Base-by-base conservation (phyloP, 2,329 filamentous ascomycete genomes). In the Verticillium dahliae region DNA sequence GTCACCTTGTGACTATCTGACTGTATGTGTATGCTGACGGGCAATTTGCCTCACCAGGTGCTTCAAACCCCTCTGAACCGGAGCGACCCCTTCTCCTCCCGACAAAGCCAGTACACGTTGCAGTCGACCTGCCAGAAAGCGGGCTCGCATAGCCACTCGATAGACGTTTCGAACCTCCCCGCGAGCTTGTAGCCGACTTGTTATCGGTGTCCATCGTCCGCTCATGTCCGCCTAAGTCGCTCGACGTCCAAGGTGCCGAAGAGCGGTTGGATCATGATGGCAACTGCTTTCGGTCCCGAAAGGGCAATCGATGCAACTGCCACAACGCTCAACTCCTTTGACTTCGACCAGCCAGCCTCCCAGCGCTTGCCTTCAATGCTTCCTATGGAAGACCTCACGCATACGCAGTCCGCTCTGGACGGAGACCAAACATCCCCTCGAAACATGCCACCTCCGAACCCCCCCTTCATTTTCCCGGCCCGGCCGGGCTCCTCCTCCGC, bases 401-500 rank as follows among this genome's bases (percentile, higher is more conserved):
- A 50, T 22, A 15, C 57, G 27, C 27, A 45, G 5, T 10, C 27
- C 18, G 22, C 9, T 18, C 41, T n/a, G 9, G 57, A 58, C 38
- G 57, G 50, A 39, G 57, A 34, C 35, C 73, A 74, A 58, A 63
- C 68, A 15, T 76, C 76, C 56, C 73, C 75, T 59, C 71, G 70
- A 59, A 69, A 71, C 52, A 71, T 73, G 31, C 67, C 74, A 33
- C 81, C 83, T 59, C 78, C 86, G 56, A 89, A 89, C 60, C 86
- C 87, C 35, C 18, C 18, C 6, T 90, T 90, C 68, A 80, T 86
- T 62, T 90, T 90, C 67, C 88, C 87, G 1, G 73, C 78, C 56
- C 74, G 80, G 56, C 74, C 80, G 7, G 71, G 81, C 1, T 76
- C 82, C 6, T 75, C 77, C 22, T 79, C 81, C 1, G 77, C 80